Evolutionary conservation across 495 filamentous ascomycete species (phyloP), one percentile per base, ranked within the genome.

Genomic region (Penicillium argentinense): DNA sequence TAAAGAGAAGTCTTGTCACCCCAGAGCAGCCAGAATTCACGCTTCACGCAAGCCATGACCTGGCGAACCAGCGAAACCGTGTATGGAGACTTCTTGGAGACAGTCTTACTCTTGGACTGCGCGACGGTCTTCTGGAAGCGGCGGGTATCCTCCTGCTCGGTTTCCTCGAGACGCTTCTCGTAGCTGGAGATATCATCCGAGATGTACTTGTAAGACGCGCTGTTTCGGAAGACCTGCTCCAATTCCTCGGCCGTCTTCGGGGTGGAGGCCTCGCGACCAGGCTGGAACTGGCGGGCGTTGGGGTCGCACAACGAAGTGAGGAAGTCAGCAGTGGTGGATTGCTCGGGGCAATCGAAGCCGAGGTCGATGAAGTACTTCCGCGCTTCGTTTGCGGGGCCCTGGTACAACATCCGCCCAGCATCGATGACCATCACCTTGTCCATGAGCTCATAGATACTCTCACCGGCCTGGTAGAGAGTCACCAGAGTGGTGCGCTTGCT

Each of bases 401-500:
- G 73, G 63, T 78, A 88, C 25, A 88, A 73, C 71, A 82, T 80
- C 14, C 79, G 75, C 3, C 85, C 85, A 16, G 77, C 63, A 47
- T 86, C 81, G 39, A 88, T 83, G 19, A 88, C 76, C 42, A 85
- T 52, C 0, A 88, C 84, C 58, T 87, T 88, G 59, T 88, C 85
- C 83, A 92, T 88, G 3, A 88, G 70, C 54, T 91, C 78, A 60
- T 89, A 92, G 52, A 91, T 91, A 25, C 81, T 85, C 60, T 93
- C 83, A 39, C 88, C 86, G 1, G 87, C 87, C 59, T 93, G 88
- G 67, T 93, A 93, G 1, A 93, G 71, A 1, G 88, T 92, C 16
- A 89, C 88, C 24, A 95, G 74, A 1, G 88, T 91, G 4, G 89
- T 93, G 9, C 84, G 81, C 55, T 89, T 80, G 57, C 78, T 86